Conservation (phyloP, 2,329 filamentous ascomycete species). For the Colletotrichum spaethianum region DNA sequence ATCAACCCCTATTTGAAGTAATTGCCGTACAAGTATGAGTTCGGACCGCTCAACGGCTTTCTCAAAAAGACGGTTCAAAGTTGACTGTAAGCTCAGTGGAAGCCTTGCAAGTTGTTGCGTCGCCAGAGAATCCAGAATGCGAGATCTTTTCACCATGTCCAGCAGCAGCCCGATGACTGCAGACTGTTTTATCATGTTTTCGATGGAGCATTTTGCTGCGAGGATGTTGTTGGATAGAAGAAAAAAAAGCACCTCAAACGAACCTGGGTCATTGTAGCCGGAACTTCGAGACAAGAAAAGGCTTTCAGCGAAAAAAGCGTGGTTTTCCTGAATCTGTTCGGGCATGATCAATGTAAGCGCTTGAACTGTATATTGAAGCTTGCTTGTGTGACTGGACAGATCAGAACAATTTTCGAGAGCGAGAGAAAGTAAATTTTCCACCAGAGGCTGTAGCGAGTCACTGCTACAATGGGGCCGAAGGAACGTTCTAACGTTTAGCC, state of each 20-base stretch:
- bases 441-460: background rate
- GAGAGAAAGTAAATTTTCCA: background rate
- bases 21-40: rapidly evolving
- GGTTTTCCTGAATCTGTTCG: background rate
- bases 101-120: background rate
- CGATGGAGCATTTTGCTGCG: rapidly evolving
- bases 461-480: too few species aligned
- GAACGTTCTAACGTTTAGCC: background rate
- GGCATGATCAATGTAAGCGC: background rate
- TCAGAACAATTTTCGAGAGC: background rate
- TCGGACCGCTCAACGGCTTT: background rate
- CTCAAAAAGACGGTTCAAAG: background rate
- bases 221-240: background rate
- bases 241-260: background rate
- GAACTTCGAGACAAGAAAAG: background rate
- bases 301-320: background rate
- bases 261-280: background rate
- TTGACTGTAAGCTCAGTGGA: background rate
- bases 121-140: rapidly evolving
- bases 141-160: background rate
- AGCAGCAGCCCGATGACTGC: background rate
- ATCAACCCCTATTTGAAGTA: background rate
- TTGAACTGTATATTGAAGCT: background rate
- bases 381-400: background rate
- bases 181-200: background rate